These are phyloP conservation scores for Saccharomycopsis microspora DNA, from an alignment of 805 yeast species.

Conservation along the genomic window DNA sequence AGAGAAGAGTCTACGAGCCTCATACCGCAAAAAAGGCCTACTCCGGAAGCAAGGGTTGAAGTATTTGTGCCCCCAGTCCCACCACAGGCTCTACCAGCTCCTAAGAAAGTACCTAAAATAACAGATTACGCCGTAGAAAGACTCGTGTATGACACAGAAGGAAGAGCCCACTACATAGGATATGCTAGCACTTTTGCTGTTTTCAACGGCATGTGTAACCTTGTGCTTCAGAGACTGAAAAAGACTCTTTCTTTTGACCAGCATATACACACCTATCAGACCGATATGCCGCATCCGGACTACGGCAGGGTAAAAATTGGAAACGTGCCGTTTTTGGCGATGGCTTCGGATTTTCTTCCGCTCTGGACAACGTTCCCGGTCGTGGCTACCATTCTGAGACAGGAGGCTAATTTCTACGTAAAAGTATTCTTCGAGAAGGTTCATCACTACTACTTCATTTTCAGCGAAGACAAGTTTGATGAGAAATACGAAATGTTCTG, in stretches of 20 bases:
- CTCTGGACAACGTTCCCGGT: constrained; percentile 26
- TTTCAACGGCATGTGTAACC: constrained; percentile 31
- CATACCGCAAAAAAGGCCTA: too few species aligned
- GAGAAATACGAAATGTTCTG: constrained; percentile 29
- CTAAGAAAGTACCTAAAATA: background rate
- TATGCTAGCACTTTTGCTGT: constrained; percentile 34
- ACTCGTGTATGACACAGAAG: constrained; percentile 27
- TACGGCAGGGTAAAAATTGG: constrained; percentile 1
- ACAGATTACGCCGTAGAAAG: constrained; percentile 7
- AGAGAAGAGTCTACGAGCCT: too few species aligned
- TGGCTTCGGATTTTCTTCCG: constrained; percentile 8
- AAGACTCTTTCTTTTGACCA: constrained; percentile 24
- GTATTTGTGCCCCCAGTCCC: too few species aligned
- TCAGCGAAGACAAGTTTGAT: constrained; percentile 25
- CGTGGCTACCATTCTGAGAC: constrained; percentile 23
- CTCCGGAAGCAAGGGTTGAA: too few species aligned
- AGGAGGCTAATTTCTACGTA: constrained; percentile 27
- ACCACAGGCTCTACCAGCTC: too few species aligned
- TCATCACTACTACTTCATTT: constrained; percentile 33
- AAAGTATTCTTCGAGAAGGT: constrained; percentile 30
- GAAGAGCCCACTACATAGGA: constrained; percentile 38
- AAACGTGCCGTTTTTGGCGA: constrained; percentile 4
- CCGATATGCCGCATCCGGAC: constrained; percentile 13
- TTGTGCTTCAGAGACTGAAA: constrained; percentile 28
- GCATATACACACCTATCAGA: constrained; percentile 2